These are phyloP conservation scores for Avena sativa DNA, from an alignment of 176 grass and related monocot genomes.

Conservation along the genomic window DNA sequence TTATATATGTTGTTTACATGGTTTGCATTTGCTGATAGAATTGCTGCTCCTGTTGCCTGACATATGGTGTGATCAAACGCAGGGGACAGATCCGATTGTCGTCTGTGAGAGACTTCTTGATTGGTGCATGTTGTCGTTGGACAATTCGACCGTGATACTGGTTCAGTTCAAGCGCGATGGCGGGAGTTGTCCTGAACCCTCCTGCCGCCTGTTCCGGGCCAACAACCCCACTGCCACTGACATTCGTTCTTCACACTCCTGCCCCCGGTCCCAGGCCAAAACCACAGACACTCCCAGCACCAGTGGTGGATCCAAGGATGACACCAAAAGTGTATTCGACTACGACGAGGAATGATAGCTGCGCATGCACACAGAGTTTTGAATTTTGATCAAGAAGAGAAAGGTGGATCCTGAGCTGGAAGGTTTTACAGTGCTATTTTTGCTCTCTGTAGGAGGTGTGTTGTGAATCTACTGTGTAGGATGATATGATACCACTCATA, in stretches of 20 bases:
- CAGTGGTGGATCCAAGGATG: not conserved
- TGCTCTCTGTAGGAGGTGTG: slow-evolving; percentile 14
- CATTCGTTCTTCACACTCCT: not conserved
- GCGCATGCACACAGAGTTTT: not conserved
- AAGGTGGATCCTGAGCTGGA: slow-evolving; percentile 6
- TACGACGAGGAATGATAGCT: not conserved
- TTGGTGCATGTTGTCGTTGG: not conserved
- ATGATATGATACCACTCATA: slow-evolving; percentile 8
- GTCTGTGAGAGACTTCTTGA: slow-evolving; percentile 33
- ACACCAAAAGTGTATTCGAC: not conserved
- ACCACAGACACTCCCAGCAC: not conserved
- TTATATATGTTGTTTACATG: not conserved
- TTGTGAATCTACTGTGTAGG: not conserved
- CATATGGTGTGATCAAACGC: slow-evolving; percentile 20
- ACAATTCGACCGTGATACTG: slow-evolving; percentile 34
- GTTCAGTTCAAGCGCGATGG: slow-evolving; percentile 18
- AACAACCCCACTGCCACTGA: no score
- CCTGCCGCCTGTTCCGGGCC: not conserved
- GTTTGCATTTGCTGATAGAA: slow-evolving; percentile 16
- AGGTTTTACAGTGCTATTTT: slow-evolving; percentile 15
- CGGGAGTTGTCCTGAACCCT: not conserved
- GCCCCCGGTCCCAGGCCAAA: not conserved
- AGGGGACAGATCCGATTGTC: slow-evolving; percentile 5
- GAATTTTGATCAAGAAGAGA: slow-evolving; percentile 11
- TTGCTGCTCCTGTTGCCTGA: slow-evolving; percentile 7